These are phyloP conservation scores for Daphne laureola DNA, from an alignment of 441 rosid species.

Conservation along the genomic window DNA sequence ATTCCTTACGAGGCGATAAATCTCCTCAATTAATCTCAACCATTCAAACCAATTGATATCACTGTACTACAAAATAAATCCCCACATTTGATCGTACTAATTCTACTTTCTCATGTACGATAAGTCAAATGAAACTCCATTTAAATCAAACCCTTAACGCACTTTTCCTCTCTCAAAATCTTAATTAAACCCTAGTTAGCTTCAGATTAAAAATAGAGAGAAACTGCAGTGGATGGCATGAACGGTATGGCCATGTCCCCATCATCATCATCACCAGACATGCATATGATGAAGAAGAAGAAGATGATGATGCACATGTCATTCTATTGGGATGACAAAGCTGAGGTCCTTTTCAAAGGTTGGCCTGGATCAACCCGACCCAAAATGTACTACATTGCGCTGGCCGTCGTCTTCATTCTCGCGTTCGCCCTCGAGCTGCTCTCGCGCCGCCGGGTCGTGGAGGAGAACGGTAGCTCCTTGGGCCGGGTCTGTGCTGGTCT, in stretches of 20 bases:
- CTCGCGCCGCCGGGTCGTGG: slow-evolving; percentile 21
- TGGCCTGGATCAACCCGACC: slow-evolving; percentile 32
- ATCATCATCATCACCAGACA: slow-evolving; percentile 10
- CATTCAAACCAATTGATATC: no score
- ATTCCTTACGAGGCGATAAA: no score
- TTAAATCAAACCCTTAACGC: no score
- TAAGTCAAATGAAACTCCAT: no score
- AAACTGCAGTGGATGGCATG: slow-evolving; percentile 3
- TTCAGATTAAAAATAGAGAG: no score
- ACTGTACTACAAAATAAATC: no score
- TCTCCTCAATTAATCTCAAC: no score
- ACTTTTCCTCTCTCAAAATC: no score
- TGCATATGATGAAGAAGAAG: slow-evolving; percentile 8
- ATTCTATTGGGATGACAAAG: slow-evolving; percentile 43
- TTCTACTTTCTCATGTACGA: no score
- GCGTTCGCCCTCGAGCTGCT: slow-evolving; percentile 31
- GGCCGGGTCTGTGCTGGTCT: slow-evolving; percentile 21
- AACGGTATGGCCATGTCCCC: slow-evolving; percentile 28
- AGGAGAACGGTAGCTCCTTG: slow-evolving; percentile 4
- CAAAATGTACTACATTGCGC: slow-evolving; percentile 34
- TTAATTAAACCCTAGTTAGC: no score
- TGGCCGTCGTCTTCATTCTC: slow-evolving; percentile 26
- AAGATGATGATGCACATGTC: slow-evolving; percentile 42
- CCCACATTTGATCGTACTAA: no score
- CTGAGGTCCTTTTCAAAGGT: slow-evolving; percentile 36